These are phyloP conservation scores for Fusarium algeriense DNA, from an alignment of 2,329 filamentous ascomycete species.

Conservation along the genomic window DNA sequence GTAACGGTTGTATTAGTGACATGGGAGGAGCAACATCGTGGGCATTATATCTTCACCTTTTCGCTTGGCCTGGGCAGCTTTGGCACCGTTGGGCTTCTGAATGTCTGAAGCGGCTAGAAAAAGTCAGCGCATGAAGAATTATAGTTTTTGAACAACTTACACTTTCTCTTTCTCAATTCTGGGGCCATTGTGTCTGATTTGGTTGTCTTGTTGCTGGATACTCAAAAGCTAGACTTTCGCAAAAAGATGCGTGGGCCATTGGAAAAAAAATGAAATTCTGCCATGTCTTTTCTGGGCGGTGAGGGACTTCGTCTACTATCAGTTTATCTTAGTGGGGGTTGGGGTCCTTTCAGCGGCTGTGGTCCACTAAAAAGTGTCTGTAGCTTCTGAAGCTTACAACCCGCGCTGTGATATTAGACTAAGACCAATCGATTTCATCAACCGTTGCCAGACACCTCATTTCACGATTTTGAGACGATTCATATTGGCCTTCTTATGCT, in stretches of 20 bases:
- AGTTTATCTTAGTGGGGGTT: slow-evolving; percentile 43
- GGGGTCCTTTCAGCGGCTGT: slow-evolving; percentile 27
- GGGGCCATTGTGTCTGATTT: slow-evolving; percentile 58
- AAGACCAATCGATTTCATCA: background rate
- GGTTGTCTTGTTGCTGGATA: slow-evolving; percentile 27
- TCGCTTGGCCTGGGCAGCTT: slow-evolving; percentile 54
- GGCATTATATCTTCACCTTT: slow-evolving; percentile 48
- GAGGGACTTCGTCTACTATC: slow-evolving; percentile 42
- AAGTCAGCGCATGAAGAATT: slow-evolving; percentile 33
- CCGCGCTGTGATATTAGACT: background rate
- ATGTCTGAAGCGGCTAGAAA: slow-evolving; percentile 46
- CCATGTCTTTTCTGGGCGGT: slow-evolving; percentile 50
- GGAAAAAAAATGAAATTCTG: slow-evolving; percentile 56
- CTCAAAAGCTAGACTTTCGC: slow-evolving; percentile 36
- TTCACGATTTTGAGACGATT: background rate
- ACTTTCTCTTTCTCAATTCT: slow-evolving; percentile 57
- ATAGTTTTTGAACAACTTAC: slow-evolving; percentile 35
- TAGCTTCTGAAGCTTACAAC: slow-evolving; percentile 34
- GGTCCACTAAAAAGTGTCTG: slow-evolving; percentile 38
- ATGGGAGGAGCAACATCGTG: background rate
- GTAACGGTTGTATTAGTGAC: slow-evolving; percentile 43
- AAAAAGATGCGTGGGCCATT: slow-evolving; percentile 43
- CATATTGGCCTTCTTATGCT: background rate
- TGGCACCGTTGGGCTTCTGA: slow-evolving; percentile 49
- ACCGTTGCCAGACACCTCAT: background rate